Evolutionary conservation across 2,329 filamentous ascomycete species (phyloP).

Genomic region (Amauroascus verrucosus): DNA sequence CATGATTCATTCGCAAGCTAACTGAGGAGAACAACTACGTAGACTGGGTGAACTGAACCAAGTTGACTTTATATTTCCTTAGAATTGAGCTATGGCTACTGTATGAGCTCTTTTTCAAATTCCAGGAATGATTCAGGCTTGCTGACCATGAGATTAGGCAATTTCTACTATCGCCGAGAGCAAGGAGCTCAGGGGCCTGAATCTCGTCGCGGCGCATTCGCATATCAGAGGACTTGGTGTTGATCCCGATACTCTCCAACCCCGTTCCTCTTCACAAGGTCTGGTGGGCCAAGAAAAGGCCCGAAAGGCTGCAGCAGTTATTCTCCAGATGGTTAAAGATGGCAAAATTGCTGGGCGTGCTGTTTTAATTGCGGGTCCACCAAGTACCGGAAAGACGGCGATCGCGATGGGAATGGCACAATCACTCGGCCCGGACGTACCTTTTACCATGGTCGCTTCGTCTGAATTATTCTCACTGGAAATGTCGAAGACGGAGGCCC

Average conservation of each 20-base stretch:
- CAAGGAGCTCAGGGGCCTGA: conserved; percentile 91
- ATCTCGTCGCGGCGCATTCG: conserved; percentile 95
- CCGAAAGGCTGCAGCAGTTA: conserved; percentile 88
- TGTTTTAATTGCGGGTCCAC: conserved; percentile 87
- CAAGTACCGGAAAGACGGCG: conserved; percentile 94
- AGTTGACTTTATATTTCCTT: not conserved
- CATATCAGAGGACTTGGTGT: conserved; percentile 95
- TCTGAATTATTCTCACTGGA: conserved; percentile 98
- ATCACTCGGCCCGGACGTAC: conserved; percentile 84
- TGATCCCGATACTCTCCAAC: conserved; percentile 81
- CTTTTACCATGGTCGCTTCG: conserved; percentile 89
- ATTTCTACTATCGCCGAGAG: conserved; percentile 84
- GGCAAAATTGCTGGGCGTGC: conserved; percentile 96
- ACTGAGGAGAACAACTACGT: not conserved
- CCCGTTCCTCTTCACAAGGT: conserved; percentile 74
- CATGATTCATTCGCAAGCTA: not conserved
- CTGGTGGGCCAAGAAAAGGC: conserved; percentile 95
- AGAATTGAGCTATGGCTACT: conserved; percentile 27
- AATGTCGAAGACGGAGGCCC: conserved; percentile 98
- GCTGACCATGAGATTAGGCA: conserved; percentile 31
- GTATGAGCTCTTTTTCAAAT: conserved; percentile 20
- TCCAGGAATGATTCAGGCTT: not conserved
- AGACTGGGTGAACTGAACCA: not conserved
- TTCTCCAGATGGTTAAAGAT: conserved; percentile 97
- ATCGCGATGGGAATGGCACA: conserved; percentile 99